phyloP scores from a whole-genome alignment of 169 alveolate genomes.

The Gregarina niphandrodes region DNA sequence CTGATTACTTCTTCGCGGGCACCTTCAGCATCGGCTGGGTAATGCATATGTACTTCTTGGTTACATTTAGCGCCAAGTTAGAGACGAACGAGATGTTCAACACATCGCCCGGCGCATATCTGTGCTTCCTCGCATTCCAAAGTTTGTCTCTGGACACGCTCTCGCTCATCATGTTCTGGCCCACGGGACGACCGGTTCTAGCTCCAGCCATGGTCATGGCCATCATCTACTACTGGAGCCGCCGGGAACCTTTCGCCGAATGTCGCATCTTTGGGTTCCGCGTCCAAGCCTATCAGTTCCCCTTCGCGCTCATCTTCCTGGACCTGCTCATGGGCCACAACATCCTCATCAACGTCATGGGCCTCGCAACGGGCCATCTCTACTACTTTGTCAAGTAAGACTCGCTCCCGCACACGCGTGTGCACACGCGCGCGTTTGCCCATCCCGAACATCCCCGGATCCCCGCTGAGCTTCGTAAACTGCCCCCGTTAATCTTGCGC shows the following conservation, averaged over 20 bases:
- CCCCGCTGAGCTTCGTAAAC: too few species aligned
- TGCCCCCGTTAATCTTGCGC: too few species aligned
- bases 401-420: too few species aligned
- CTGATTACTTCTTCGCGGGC: background rate
- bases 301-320: conserved; percentile 14
- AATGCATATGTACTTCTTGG: conserved; percentile 1
- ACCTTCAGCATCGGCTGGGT: background rate
- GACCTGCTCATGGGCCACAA: conserved; percentile 20
- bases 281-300: conserved; percentile 26
- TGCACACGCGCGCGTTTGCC: too few species aligned
- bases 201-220: conserved; percentile 16
- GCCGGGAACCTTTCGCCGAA: conserved; percentile 19
- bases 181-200: conserved; percentile 13
- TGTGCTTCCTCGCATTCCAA: background rate
- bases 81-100: conserved; percentile 1
- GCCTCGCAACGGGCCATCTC: conserved; percentile 13
- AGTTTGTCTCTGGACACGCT: background rate
- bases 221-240: conserved; percentile 24
- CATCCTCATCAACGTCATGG: conserved; percentile 12
- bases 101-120: background rate
- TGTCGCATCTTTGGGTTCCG: conserved; percentile 11
- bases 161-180: conserved; percentile 1
- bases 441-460: too few species aligned
- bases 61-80: background rate
- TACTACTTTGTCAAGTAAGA: conserved; percentile 18